These are phyloP conservation scores for Cucurbita argyrosperma DNA, from an alignment of 306 rosid species.

Conservation along the genomic window DNA sequence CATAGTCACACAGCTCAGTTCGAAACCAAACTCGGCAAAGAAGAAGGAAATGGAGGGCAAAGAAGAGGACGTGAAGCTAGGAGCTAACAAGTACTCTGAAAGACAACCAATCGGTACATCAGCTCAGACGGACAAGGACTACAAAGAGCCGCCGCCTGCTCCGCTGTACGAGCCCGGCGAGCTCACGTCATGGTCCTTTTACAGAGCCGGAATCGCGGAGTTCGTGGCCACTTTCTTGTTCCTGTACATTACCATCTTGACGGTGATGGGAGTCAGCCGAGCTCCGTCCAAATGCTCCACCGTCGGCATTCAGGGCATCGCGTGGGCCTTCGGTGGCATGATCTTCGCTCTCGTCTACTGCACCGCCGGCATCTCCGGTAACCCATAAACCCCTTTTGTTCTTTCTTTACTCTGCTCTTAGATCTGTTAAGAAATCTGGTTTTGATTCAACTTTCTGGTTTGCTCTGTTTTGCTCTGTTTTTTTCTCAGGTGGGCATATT, in stretches of 20 bases:
- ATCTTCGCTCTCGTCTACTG: constrained; percentile 88
- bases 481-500: constrained; percentile 65
- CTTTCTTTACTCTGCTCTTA: background rate
- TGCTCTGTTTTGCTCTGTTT: too few relatives aligned
- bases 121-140: constrained; percentile 59
- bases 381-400: background rate
- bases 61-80: constrained; percentile 76
- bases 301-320: constrained; percentile 87
- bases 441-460: background rate
- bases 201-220: constrained; percentile 87
- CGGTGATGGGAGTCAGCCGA: constrained; percentile 67
- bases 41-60: constrained; percentile 26
- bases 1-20: background rate
- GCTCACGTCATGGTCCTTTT: constrained; percentile 82
- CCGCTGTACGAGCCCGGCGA: constrained; percentile 72
- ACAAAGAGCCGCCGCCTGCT: constrained; percentile 85
- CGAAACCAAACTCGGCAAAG: background rate
- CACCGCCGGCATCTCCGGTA: constrained; percentile 90
- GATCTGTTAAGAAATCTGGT: background rate
- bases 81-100: constrained; percentile 68
- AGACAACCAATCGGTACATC: constrained; percentile 64
- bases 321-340: constrained; percentile 99
- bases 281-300: constrained; percentile 34
- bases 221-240: constrained; percentile 78
- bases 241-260: constrained; percentile 69